Base-by-base conservation (phyloP, 2,329 filamentous ascomycete genomes). In the Cladorrhinum sp. region DNA sequence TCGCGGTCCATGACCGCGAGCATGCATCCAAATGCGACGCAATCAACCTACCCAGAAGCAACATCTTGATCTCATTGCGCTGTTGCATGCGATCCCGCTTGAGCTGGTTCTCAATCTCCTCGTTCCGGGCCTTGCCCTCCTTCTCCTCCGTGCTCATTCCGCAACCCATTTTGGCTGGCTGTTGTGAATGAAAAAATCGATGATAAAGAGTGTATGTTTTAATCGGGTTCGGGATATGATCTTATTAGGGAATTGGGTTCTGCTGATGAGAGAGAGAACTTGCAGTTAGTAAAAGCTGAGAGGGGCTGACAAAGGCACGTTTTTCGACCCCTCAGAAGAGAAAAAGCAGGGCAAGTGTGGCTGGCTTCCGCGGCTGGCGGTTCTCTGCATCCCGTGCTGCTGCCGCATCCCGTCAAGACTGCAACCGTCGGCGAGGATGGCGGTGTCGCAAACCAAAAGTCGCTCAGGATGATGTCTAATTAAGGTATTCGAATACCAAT, bases 81-180 rank as follows among this genome's bases (percentile, higher is more conserved):
- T 97, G 93, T 84, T 96, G 90, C 91, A 98, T 91, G 81, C 96
- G 96, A 76, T 99, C 95, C 77, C 92, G 86, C 86, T 97, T 98
- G 75, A 98, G 83, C 83, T 98, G 93, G 78, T 97, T 98, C 81
- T 99, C 95, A 74, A 99, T 99, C 87, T 98, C 93, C 85, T 99
- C 95, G 77, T 99, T 98, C 71, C 95, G 89, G 83, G 92, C 91
- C 91, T 97, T 98, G 81, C 95, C 93, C 92, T 98, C 95, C 89
- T 97, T 97, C 82, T 98, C 95, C 83, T 98, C 95, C 75, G 95
- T 96, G 78, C 93, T 98, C 92, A 97, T 96, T 80, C 93, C 93
- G 79, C 95, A 99, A 87, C 95, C 95, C 95, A 99, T 99, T 73
- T 83, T 92, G 89, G 76, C 81, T 78, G 77, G 64, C 16, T 45